Percentiles rank a stretch among this genome's conserved stretches.
Conservation (phyloP, 2,329 filamentous ascomycete genomes). For the Ophiostoma montium region DNA sequence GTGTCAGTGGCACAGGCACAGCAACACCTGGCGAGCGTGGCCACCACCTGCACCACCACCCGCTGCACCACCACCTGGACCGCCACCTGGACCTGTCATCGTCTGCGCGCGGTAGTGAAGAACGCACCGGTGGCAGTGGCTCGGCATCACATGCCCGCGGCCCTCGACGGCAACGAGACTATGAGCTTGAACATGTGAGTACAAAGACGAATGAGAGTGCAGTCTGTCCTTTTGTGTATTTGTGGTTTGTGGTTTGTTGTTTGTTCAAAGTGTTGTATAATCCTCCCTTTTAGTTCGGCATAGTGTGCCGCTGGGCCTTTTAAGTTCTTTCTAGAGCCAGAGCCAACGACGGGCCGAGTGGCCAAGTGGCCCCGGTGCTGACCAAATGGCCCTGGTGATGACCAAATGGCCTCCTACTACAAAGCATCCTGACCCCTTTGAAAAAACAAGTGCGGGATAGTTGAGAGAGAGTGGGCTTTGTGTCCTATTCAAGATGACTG, state of each 20-base stretch:
- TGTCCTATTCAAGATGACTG: too few species aligned
- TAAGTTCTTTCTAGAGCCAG: too few species aligned
- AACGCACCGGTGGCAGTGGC: conserved; percentile 49
- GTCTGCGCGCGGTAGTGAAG: conserved; percentile 62
- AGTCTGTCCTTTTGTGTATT: conserved; percentile 2
- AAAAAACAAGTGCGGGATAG: too few species aligned
- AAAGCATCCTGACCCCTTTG: too few species aligned
- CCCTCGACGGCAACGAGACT: conserved; percentile 62
- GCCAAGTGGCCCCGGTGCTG: too few species aligned
- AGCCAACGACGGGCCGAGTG: too few species aligned
- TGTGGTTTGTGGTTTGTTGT: background rate
- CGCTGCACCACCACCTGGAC: background rate
- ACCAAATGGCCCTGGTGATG: too few species aligned
- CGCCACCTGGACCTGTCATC: conserved; percentile 38
- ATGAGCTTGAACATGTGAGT: conserved; percentile 69
- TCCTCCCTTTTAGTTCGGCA: too few species aligned
- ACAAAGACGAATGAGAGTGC: too few species aligned
- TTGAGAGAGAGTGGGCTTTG: too few species aligned
- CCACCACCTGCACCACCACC: conserved; percentile 9
- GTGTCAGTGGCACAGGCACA: conserved; percentile 3
- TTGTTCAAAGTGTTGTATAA: background rate
- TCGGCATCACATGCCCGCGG: conserved; percentile 49
- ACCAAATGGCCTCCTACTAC: too few species aligned
- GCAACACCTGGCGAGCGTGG: conserved; percentile 8
- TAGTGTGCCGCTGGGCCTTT: too few species aligned